These are phyloP conservation scores for Cocos nucifera DNA, from an alignment of 176 grass and related monocot species.

Conservation along the genomic window DNA sequence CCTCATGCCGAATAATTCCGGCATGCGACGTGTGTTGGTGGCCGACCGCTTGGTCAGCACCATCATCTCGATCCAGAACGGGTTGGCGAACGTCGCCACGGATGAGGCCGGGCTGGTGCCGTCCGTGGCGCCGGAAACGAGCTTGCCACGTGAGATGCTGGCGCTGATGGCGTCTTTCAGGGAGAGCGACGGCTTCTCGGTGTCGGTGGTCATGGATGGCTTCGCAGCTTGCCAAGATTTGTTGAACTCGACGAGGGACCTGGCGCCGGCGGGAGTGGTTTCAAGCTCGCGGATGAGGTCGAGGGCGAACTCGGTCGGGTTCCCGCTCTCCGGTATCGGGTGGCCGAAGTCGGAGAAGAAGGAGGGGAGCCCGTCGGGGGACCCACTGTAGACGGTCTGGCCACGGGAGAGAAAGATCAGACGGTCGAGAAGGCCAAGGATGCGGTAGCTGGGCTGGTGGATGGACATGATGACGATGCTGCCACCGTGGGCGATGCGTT, in stretches of 20 bases:
- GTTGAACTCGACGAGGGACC: slow-evolving; percentile 64
- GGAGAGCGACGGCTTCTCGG: slow-evolving; percentile 19
- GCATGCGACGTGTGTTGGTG: slow-evolving; percentile 60
- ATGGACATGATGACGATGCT: slow-evolving; percentile 93
- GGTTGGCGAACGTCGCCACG: slow-evolving; percentile 67
- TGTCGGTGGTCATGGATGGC: neutral
- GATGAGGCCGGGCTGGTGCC: slow-evolving; percentile 23
- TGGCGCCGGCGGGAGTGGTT: slow-evolving; percentile 41
- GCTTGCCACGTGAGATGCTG: slow-evolving; percentile 74
- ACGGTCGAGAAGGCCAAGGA: slow-evolving; percentile 63
- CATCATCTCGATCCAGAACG: slow-evolving; percentile 81
- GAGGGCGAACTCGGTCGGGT: slow-evolving; percentile 81
- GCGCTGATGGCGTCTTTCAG: slow-evolving; percentile 78
- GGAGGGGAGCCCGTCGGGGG: slow-evolving; percentile 28
- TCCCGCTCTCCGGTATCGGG: slow-evolving; percentile 64
- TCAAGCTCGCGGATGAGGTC: slow-evolving; percentile 71
- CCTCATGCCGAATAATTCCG: slow-evolving; percentile 71
- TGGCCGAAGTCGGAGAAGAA: slow-evolving; percentile 70
- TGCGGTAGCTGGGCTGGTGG: slow-evolving; percentile 81
- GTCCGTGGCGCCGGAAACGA: slow-evolving; percentile 48
- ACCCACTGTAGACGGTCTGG: slow-evolving; percentile 53
- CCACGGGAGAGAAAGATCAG: slow-evolving; percentile 72
- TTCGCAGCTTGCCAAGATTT: slow-evolving; percentile 28
- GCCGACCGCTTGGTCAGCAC: slow-evolving; percentile 56
- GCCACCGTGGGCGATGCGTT: slow-evolving; percentile 60